Base-by-base conservation (phyloP, 2,329 filamentous ascomycete species). In the Elsinoe australis region DNA sequence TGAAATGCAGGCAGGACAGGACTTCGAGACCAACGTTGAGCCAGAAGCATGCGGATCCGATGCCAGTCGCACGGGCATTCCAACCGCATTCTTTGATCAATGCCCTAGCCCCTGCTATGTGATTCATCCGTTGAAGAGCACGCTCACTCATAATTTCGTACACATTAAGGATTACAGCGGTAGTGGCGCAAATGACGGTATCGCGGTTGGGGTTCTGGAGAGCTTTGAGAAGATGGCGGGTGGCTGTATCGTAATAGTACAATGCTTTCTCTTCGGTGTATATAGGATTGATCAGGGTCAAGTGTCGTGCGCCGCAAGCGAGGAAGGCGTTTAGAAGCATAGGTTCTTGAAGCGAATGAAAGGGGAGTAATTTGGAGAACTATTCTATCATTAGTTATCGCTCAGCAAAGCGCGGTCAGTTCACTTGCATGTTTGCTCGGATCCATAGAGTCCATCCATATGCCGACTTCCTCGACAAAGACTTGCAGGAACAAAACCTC, bases 401-500 rank as follows among this genome's bases (percentile, higher is more conserved):
- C 2, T 19, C 4, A 46, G 5, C n/a, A 26, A 14, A 4, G 17
- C 7, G 24, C 6, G 6, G 12, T 1, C 4, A 9, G n/a, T n/a
- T n/a, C n/a, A 61, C 71, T 52, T 65, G 78, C 74, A 61, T 94
- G 85, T 67, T 90, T 90, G 55, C 82, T 75, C 26, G 80, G 75
- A 67, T 94, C 87, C 71, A 95, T 80, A 33, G 82, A 86, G 65
- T 95, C 90, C 86, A 96, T 94, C 87, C 90, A 95, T 2, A 87
- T 67, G 1, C 84, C 88, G 2, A 96, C 86, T 55, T 95, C 85
- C 59, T 94, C 85, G 5, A 94, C 83, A 62, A 94, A 96, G 0
- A 88, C 82, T 63, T 94, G 87, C 83, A 95, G 87, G 61, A 88
- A 88, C n/a, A 83, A 69, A 0, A 92, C 76, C 61, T 95, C 87